Percentiles rank a stretch among this genome's conserved stretches.
Evolutionary conservation across 768 basidiomycete genomes (phyloP).

Genomic region (Tylopilus sp.): DNA sequence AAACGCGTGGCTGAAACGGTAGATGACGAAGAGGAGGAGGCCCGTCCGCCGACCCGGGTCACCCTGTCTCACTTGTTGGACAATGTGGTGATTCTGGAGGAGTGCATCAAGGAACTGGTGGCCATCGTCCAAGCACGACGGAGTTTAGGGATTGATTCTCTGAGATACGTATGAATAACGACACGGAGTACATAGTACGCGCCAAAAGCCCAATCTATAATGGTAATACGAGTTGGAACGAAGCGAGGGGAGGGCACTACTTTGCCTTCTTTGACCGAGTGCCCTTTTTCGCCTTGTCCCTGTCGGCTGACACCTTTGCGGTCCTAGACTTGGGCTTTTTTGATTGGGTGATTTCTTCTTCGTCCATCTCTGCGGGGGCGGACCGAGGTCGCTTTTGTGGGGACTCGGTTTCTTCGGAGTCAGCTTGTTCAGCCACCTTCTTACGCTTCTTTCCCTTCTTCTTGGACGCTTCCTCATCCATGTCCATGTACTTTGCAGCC

Average conservation of each 20-base stretch:
- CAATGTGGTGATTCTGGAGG: slow-evolving; percentile 92
- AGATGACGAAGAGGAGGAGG: slow-evolving; percentile 24
- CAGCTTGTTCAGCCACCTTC: slow-evolving; percentile 31
- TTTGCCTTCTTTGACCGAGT: slow-evolving; percentile 36
- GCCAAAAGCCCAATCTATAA: no score
- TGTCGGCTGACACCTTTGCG: slow-evolving; percentile 29
- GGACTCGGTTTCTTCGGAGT: slow-evolving; percentile 37
- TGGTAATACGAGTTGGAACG: neutral
- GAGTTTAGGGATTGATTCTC: slow-evolving; percentile 78
- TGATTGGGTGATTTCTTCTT: slow-evolving; percentile 59
- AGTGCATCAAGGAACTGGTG: slow-evolving; percentile 89
- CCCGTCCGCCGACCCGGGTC: slow-evolving; percentile 41
- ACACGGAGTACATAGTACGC: no score
- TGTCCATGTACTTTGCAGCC: slow-evolving; percentile 68
- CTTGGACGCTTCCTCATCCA: slow-evolving; percentile 30
- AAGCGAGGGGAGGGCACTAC: slow-evolving; percentile 13
- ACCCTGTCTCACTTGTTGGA: slow-evolving; percentile 85
- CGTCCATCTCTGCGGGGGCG: slow-evolving; percentile 55
- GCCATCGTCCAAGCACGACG: slow-evolving; percentile 82
- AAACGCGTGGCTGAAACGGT: slow-evolving; percentile 14
- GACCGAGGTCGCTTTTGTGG: slow-evolving; percentile 50
- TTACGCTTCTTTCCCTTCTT: slow-evolving; percentile 54
- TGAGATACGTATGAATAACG: slow-evolving; percentile 65
- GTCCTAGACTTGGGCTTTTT: slow-evolving; percentile 54
- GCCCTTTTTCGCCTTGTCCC: slow-evolving; percentile 27